Base-by-base conservation (phyloP, 2,329 filamentous ascomycete genomes). In the Aspergillus puulaauensis region DNA sequence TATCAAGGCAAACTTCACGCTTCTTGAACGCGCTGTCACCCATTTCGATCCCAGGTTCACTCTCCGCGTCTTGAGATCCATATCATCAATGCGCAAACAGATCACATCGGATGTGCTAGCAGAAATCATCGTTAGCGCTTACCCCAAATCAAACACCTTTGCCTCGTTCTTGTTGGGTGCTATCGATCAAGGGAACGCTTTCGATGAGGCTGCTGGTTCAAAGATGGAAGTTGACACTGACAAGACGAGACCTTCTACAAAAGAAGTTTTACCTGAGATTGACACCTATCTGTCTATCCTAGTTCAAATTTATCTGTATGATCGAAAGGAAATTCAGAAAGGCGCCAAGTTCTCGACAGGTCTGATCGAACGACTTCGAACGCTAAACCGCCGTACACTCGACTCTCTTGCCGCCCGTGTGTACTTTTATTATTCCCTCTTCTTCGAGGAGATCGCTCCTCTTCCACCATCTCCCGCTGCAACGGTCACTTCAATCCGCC, bases 381-480 rank as follows among this genome's bases (percentile, higher is more conserved):
- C 87, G 53, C 83, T 96, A 73, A 99, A 99, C 81, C 90, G 95
- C 62, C 88, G 95, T 68, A 98, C 95, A 23, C 81, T 99, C 61
- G 95, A 99, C 76, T 92, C 93, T 50, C 86, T 99, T 58, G 90
- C 93, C 58, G 92, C 93, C 64, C 96, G 96, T 77, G 92, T 93
- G 62, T 99, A 97, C 83, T 98, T 97, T 79, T 99, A 99, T 82
- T 96, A 91, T 79, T 91, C 91, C 23, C 83, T 98, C 68, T 98
- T 98, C 81, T 91, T 89, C 79, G 95, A 99, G 82, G 88, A 96
- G 76, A 85, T 96, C 61, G 86, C 87, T 60, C 93, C 93, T 21
- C 85, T 93, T 62, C 90, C 95, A 45, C 93, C 93, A 23, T 97
- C 93, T 52, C 89, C 91, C 56, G 88, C 91, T 69, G 96, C 93